Base-by-base conservation (phyloP, 2,329 filamentous ascomycete genomes). In the Fusarium sp. region DNA sequence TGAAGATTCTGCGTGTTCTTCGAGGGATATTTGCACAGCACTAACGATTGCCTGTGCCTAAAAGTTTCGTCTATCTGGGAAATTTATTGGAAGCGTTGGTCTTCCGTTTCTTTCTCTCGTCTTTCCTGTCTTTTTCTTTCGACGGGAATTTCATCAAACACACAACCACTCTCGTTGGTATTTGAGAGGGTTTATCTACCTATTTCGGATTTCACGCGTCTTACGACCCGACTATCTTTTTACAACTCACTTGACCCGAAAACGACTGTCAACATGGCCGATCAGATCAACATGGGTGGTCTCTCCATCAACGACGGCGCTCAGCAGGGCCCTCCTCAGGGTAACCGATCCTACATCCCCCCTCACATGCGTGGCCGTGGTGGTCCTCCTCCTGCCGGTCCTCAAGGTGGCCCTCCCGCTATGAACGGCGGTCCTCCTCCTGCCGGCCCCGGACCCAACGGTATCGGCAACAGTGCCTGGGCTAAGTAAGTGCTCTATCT, bases 211-310 rank as follows among this genome's bases (percentile, higher is more conserved):
- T 52, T 49, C 52, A 70, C 69, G 55, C 61, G 66, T 74, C 68
- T 68, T 56, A 69, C 68, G 70, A 65, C 65, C 46, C 60, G 55
- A 63, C 60, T 61, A 59, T 68, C 59, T 70, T 62, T 67, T 32
- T 57, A 67, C 64, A 57, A 67, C 46, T 60, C 56, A 69, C 59
- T 68, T 65, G 66, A 74, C 52, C 57, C 62, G 59, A 74, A 71
- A 73, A 55, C 68, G 58, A 69, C 61, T 58, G 77, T 77, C 84
- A 91, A 82, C 79, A 94, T 94, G 92, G 92, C 92, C 81, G 91
- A 93, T 78, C 91, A 94, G 85, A 87, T 96, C 77, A 93, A 94
- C 85, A 94, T 95, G 88, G 88, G 86, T 80, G 89, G 90, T 79
- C 85, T 95, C 77, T 91, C 84, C 82, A 85, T 95, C 71, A 89